Evolutionary conservation across 2,329 filamentous ascomycete species (phyloP).

Genomic region (Coniella vitis): DNA sequence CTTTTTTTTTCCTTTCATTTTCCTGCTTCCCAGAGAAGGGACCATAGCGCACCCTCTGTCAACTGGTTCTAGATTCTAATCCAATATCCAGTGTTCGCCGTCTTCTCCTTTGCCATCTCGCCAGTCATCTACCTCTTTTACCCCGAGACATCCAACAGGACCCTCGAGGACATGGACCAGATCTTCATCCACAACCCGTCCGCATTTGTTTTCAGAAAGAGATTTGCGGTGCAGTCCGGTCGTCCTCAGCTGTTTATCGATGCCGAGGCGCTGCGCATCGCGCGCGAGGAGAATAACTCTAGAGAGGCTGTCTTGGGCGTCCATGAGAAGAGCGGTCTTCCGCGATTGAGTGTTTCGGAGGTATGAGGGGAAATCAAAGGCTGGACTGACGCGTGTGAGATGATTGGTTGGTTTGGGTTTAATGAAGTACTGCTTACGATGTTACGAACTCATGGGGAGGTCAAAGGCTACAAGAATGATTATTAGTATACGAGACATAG

Average conservation of each 20-base stretch:
- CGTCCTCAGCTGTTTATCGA: slow-evolving; percentile 30
- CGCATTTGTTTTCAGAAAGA: slow-evolving; percentile 27
- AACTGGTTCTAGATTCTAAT: too few species aligned
- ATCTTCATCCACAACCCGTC: slow-evolving; percentile 29
- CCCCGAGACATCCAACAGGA: slow-evolving; percentile 39
- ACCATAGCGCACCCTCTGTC: too few species aligned
- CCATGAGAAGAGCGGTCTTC: slow-evolving; percentile 1
- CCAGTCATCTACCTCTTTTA: slow-evolving; percentile 42
- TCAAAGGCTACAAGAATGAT: too few species aligned
- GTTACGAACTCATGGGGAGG: too few species aligned
- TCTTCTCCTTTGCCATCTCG: slow-evolving; percentile 28
- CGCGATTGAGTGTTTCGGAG: background rate
- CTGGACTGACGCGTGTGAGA: too few species aligned
- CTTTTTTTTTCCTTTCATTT: too few species aligned
- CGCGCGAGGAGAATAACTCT: slow-evolving; percentile 2
- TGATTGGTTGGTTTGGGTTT: too few species aligned
- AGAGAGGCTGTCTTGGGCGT: background rate
- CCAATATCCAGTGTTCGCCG: slow-evolving; percentile 15
- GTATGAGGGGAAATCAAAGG: background rate
- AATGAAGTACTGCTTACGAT: too few species aligned
- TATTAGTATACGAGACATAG: too few species aligned
- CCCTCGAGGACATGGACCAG: slow-evolving; percentile 43
- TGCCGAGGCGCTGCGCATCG: slow-evolving; percentile 27
- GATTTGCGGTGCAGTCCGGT: slow-evolving; percentile 28
- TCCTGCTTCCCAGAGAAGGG: too few species aligned